Evolutionary conservation across 1,139 yeast species (phyloP), one percentile per base, ranked within the genome.

Genomic region (Yamadazyma conglobata): DNA sequence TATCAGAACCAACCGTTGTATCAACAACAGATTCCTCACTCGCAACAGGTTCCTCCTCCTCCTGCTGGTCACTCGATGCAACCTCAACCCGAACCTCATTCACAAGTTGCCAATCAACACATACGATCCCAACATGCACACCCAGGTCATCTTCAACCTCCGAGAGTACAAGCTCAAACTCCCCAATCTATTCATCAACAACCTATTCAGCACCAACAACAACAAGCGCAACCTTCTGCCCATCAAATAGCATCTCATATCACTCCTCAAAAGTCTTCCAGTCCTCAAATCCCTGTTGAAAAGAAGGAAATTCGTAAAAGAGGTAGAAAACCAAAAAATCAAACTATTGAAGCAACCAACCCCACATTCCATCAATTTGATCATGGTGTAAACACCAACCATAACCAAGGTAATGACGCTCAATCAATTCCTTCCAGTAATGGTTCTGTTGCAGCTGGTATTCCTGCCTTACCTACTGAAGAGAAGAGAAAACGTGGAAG

Each of bases 401-500:
- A n/a, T n/a, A n/a, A n/a, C n/a, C n/a, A n/a, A n/a, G n/a, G n/a
- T n/a, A n/a, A n/a, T n/a, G n/a, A n/a, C n/a, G n/a, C n/a, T n/a
- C 15, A 18, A 5, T 23, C 25, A 12, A 15, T 23, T 10, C n/a
- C n/a, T n/a, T 8, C 19, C 25, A 23, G 25, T 15, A 23, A 23
- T 9, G 7, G 15, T 11, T 8, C 7, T 11, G 22, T 25, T 16
- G n/a, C 21, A 5, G 13, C 11, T 8, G 13, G 17, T 23, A 13
- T 12, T 17, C 38, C 38, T 10, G 33, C 34, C 14, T 25, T 28
- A 15, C 27, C 33, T 10, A 9, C 43, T 15, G 22, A 25, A 14
- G 45, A 47, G 11, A 65, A 64, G 47, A 60, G 62, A 43, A 62
- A 59, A 39, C 48, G 73, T 34, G 75, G 75, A 3, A 56, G 74